Evolutionary conservation across 1,284 basidiomycete species (phyloP).

Genomic region (Austropuccinia psidii): DNA sequence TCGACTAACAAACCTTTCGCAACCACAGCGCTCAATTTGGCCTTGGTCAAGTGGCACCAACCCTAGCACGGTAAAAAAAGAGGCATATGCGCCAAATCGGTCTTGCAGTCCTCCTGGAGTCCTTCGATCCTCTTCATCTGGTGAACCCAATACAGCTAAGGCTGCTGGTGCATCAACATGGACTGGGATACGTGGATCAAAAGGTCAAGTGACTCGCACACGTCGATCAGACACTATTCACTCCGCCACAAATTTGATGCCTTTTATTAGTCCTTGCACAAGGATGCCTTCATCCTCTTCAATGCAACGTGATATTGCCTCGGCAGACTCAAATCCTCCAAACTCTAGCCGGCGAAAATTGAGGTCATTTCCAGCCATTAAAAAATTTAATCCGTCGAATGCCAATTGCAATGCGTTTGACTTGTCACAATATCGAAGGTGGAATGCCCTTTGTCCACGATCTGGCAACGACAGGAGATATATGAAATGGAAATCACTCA

Average conservation of each 20-base stretch:
- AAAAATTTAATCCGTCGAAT: conserved; percentile 57
- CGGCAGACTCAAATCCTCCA: conserved; percentile 24
- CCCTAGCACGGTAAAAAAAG: background rate
- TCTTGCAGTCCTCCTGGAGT: conserved; percentile 25
- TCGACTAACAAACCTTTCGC: conserved; percentile 23
- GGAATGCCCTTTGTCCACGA: conserved; percentile 79
- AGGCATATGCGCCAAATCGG: conserved; percentile 8
- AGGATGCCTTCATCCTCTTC: conserved; percentile 22
- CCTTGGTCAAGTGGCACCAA: conserved; percentile 22
- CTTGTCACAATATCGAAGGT: conserved; percentile 62
- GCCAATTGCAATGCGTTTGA: conserved; percentile 44
- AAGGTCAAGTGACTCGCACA: background rate
- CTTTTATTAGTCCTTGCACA: conserved; percentile 32
- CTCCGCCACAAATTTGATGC: conserved; percentile 34
- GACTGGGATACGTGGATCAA: background rate
- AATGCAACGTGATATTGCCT: conserved; percentile 31
- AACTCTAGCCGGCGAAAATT: background rate
- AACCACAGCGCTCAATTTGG: conserved; percentile 32
- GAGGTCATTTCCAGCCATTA: conserved; percentile 52
- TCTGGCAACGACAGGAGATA: conserved; percentile 50
- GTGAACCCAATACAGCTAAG: conserved; percentile 10
- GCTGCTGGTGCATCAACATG: background rate
- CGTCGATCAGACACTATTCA: conserved; percentile 31
- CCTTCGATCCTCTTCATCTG: conserved; percentile 7
- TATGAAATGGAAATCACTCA: conserved; percentile 41